Evolutionary conservation across 2,329 filamentous ascomycete genomes (phyloP), one percentile per base, ranked within the genome.

Genomic region (Apiospora marii): DNA sequence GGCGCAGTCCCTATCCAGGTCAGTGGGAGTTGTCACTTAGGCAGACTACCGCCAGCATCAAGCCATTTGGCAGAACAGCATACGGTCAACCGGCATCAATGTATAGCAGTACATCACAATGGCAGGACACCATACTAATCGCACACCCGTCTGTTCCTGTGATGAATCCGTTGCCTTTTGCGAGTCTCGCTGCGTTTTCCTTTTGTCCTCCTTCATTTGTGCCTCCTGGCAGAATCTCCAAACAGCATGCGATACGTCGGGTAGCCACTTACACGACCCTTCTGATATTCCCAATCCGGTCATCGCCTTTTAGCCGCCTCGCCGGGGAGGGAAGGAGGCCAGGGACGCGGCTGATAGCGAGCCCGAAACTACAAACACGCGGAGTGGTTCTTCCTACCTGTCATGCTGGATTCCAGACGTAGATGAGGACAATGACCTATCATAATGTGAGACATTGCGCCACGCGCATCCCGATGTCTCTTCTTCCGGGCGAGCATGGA

Each of bases 31-130:
- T 37, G 53, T 37, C 53, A 61, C 7, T 77, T 79, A 77, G 75
- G 76, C 77, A 78, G 74, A 74, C 70, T 74, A 70, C 72, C 75
- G 75, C 73, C 76, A 75, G 74, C 75, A 76, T 78, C 75, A 74
- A 77, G 74, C 74, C 73, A 76, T 77, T 72, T 70, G 67, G 71
- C 73, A 64, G 43, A 53, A 64, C 58, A 37, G 22, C 67, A 30
- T 64, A 16, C 58, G 30, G 22, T 19, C 58, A 64, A 64, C 41
- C 58, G n/a, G 34, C 58, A 64, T 24, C 16, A 13, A 30, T 2
- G 22, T 41, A 64, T 41, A 64, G 10, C 30, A 24, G 30, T n/a
- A 64, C 58, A 64, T 34, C 58, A 41, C 51, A 12, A 64, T 34
- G 46, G 34, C 24, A 70, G 41, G 49, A 24, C 51, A 46, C 34